Evolutionary conservation across 805 yeast genomes (phyloP).

Genomic region (Ogataea sp.): DNA sequence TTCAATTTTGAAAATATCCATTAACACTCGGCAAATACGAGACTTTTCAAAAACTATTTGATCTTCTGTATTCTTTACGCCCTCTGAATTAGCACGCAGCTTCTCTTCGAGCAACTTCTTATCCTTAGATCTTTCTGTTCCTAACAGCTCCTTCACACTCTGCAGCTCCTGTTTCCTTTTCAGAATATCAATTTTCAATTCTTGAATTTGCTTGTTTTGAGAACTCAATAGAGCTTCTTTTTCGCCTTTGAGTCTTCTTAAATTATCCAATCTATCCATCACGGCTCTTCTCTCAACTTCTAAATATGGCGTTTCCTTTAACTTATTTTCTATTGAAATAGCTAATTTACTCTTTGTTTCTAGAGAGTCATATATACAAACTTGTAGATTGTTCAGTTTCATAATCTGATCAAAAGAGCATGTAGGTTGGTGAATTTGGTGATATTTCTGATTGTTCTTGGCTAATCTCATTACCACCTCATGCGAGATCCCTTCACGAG

Average conservation of each 20-base stretch:
- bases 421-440: slow-evolving; percentile 7
- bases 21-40: slow-evolving; percentile 14
- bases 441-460: slow-evolving; percentile 2
- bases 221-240: not conserved
- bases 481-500: slow-evolving; percentile 6
- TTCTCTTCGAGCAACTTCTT: not conserved
- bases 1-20: slow-evolving; percentile 24
- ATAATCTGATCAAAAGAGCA: slow-evolving; percentile 32
- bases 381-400: slow-evolving; percentile 31
- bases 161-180: no score
- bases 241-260: slow-evolving; percentile 1
- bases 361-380: slow-evolving; percentile 27
- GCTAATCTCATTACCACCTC: slow-evolving; percentile 8
- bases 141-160: no score
- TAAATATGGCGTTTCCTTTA: slow-evolving; percentile 2
- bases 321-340: slow-evolving; percentile 7
- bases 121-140: not conserved
- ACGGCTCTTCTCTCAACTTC: not conserved
- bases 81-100: not conserved
- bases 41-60: slow-evolving; percentile 16
- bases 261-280: not conserved
- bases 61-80: not conserved
- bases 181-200: no score
- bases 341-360: not conserved
- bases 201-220: no score